Evolutionary conservation across 306 rosid genomes (phyloP).

Genomic region (apple (Malus domestica)): ASM211411v1 NC_041801.1:5505001-5505500

Average conservation of each 20-base stretch:
- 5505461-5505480: constrained; percentile 75
- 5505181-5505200: constrained; percentile 30
- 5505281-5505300: constrained; percentile 83
- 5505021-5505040: no score
- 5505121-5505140: not conserved
- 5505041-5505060: not conserved
- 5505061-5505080: not conserved
- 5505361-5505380: not conserved
- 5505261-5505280: constrained; percentile 63
- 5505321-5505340: constrained; percentile 1
- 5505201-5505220: constrained; percentile 90
- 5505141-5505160: not conserved
- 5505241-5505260: constrained; percentile 35
- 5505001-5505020: no score
- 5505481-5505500: constrained; percentile 70
- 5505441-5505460: constrained; percentile 69
- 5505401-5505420: not conserved
- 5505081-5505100: not conserved
- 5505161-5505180: not conserved
- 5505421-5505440: constrained; percentile 3
- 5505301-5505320: constrained; percentile 73
- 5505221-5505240: constrained; percentile 43
- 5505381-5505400: not conserved
- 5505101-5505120: constrained; percentile 3
- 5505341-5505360: not conserved